Evolutionary conservation across 805 yeast species (phyloP).

Genomic region (Barnettozyma salicaria): DNA sequence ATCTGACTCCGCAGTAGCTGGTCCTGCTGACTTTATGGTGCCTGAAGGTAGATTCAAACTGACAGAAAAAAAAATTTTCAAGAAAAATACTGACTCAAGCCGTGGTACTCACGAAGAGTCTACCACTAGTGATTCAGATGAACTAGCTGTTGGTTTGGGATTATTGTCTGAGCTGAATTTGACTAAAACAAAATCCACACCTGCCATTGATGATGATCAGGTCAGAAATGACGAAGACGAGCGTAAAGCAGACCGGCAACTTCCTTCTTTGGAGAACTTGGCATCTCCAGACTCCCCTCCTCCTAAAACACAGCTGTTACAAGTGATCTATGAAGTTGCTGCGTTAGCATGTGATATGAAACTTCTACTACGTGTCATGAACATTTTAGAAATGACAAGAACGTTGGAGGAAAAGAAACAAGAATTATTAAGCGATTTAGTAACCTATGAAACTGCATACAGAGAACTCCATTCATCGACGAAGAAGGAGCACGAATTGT

Average conservation of each 20-base stretch:
- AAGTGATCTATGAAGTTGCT: constrained; percentile 55
- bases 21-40: constrained; percentile 14
- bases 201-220: no score
- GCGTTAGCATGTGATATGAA: constrained; percentile 59
- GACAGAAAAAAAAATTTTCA: constrained; percentile 5
- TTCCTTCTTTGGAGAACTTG: constrained; percentile 50
- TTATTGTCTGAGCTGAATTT: constrained; percentile 15
- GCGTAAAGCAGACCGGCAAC: constrained; percentile 5
- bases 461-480: no score
- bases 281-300: constrained; percentile 50
- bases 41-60: constrained; percentile 22
- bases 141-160: constrained; percentile 25
- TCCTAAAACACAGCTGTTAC: constrained; percentile 50
- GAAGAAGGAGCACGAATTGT: constrained; percentile 3
- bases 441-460: constrained; percentile 6
- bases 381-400: constrained; percentile 45
- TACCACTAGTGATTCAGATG: constrained; percentile 25
- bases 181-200: no score
- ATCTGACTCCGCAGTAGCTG: not conserved
- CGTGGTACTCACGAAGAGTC: constrained; percentile 20
- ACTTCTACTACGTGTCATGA: constrained; percentile 50
- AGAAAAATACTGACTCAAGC: constrained; percentile 8
- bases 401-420: constrained; percentile 30
- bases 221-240: constrained; percentile 23
- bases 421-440: constrained; percentile 16